Evolutionary conservation across 345 rosid species (phyloP), one percentile per base, ranked within the genome.

Genomic region (Streptanthus diversifolius): DNA sequence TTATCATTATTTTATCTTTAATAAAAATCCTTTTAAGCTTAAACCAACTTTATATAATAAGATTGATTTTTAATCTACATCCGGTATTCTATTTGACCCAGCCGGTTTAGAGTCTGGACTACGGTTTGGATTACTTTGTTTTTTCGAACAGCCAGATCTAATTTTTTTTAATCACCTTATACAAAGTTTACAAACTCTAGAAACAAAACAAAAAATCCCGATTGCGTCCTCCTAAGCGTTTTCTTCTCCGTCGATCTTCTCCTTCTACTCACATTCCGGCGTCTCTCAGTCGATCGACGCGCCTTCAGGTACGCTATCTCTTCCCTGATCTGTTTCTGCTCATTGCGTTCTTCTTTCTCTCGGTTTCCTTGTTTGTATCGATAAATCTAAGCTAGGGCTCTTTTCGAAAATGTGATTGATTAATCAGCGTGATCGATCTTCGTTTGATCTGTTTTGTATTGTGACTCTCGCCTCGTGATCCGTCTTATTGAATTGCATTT

Each of bases 361-460:
- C 48, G 25, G 29, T 37, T 48, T 35, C 18, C 12, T 14, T 10
- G 0, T 11, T 10, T 66, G 25, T 61, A 4, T 71, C 33, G 32
- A 35, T 41, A 30, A 67, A 40, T 49, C 39, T 67, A 48, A 25
- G 68, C 52, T 75, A 75, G 68, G 79, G 39, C 32, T 68, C 25
- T 15, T 5, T 55, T 36, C 17, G 54, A 60, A 12, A 21, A 2
- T 60, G 60, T 62, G 59, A 8, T 59, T 59, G 10, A 8, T 21
- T 7, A 3, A 2, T 2, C 11, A 17, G 29, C 14, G 56, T 72
- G 19, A 58, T 58, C 15, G 30, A 66, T 74, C 53, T 54, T 27
- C 37, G 59, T 67, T 40, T 40, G 78, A 59, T 66, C 44, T 66
- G 36, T 33, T 51, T 9, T 25, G 40, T 56, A 13, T 22, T 11